These are phyloP conservation scores for Neonectria ditissima DNA, from an alignment of 2,329 filamentous ascomycete species.

Conservation along the genomic window DNA sequence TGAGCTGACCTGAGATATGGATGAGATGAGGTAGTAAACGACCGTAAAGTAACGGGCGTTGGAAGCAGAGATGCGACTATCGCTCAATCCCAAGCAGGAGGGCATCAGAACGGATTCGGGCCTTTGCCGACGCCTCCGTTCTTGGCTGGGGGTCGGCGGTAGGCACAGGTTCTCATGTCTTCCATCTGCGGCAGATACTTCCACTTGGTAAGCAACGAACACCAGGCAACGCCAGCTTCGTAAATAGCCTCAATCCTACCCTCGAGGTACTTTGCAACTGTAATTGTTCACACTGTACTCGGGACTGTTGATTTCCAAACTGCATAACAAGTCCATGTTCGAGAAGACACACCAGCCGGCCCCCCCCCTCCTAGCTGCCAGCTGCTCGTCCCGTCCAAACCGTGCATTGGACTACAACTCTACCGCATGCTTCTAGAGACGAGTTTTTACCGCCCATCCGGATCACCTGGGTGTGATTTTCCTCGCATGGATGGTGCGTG, in stretches of 20 bases:
- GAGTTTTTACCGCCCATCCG: conserved; percentile 17
- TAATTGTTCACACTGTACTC: conserved; percentile 10
- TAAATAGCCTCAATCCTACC: conserved; percentile 23
- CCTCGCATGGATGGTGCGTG: conserved; percentile 27
- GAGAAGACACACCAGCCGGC: neutral
- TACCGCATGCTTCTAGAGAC: neutral
- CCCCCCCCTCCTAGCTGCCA: neutral
- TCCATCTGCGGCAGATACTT: conserved; percentile 8
- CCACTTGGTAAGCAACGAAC: conserved; percentile 9
- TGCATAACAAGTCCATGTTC: neutral
- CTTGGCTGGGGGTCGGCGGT: neutral
- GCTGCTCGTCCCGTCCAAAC: neutral
- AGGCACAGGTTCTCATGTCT: conserved; percentile 1
- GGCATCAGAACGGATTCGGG: conserved; percentile 7
- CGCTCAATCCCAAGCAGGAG: neutral
- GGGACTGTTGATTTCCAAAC: too few relatives aligned
- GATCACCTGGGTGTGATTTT: conserved; percentile 16
- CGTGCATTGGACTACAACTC: neutral
- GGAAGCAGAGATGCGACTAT: neutral
- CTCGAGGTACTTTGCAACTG: neutral
- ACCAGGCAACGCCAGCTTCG: neutral
- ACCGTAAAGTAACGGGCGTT: neutral
- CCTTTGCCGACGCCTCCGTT: conserved; percentile 26
- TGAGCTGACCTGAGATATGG: conserved; percentile 16
- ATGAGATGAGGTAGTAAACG: neutral